These are phyloP conservation scores for Aschersonia sp. DNA, from an alignment of 2,329 filamentous ascomycete genomes.

Conservation along the genomic window DNA sequence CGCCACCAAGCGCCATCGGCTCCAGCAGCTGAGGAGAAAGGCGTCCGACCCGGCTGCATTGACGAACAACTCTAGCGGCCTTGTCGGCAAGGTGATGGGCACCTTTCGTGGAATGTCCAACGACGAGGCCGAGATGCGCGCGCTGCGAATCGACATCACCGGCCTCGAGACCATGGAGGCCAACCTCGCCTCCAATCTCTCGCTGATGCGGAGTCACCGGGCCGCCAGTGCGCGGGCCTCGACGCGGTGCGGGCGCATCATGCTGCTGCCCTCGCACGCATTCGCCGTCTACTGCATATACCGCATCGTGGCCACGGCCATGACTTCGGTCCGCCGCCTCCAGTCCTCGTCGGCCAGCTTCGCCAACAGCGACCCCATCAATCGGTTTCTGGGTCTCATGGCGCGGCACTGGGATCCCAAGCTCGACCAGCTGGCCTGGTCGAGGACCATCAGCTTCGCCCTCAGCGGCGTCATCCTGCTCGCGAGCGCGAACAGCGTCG, in stretches of 20 bases:
- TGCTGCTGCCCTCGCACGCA: slow-evolving; percentile 46
- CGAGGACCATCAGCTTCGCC: slow-evolving; percentile 71
- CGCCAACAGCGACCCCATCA: slow-evolving; percentile 66
- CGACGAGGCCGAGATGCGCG: slow-evolving; percentile 43
- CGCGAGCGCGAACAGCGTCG: slow-evolving; percentile 64
- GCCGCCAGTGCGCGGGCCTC: slow-evolving; percentile 51
- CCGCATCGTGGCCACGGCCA: slow-evolving; percentile 57
- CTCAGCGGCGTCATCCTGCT: slow-evolving; percentile 72
- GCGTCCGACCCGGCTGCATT: slow-evolving; percentile 16
- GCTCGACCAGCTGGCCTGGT: slow-evolving; percentile 71
- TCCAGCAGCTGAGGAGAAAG: slow-evolving; percentile 57
- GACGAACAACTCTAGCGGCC: slow-evolving; percentile 28
- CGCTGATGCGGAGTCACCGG: slow-evolving; percentile 46
- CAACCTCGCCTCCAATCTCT: slow-evolving; percentile 51
- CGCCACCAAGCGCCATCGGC: slow-evolving; percentile 54
- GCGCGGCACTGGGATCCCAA: slow-evolving; percentile 74
- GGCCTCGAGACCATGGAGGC: slow-evolving; percentile 70
- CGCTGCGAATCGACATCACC: slow-evolving; percentile 59
- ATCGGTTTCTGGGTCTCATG: slow-evolving; percentile 64
- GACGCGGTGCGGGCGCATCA: slow-evolving; percentile 49
- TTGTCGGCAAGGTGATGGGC: slow-evolving; percentile 62
- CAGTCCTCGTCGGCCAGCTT: slow-evolving; percentile 31
- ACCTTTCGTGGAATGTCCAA: slow-evolving; percentile 51
- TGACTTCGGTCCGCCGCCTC: slow-evolving; percentile 50
- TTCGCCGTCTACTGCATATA: slow-evolving; percentile 80